Conservation (phyloP, 2,329 filamentous ascomycete genomes). For the Arthroderma sp. region DNA sequence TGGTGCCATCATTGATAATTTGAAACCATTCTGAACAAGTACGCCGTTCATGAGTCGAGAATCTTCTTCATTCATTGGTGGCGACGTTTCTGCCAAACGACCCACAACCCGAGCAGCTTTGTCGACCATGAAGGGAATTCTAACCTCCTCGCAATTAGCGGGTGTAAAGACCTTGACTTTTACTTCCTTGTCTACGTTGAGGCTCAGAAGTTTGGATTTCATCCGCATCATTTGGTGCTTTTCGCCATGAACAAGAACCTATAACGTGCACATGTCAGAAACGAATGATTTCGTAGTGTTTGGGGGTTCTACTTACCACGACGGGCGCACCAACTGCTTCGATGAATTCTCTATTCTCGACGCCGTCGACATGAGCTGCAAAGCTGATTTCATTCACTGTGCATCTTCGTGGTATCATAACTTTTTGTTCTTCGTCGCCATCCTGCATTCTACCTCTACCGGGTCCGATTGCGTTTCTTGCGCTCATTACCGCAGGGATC, state of each 20-base stretch:
- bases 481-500: slow-evolving; percentile 85
- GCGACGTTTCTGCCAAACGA: slow-evolving; percentile 70
- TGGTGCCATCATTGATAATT: slow-evolving; percentile 90
- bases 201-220: slow-evolving; percentile 85
- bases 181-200: slow-evolving; percentile 65
- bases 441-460: slow-evolving; percentile 49
- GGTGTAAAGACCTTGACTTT: slow-evolving; percentile 91
- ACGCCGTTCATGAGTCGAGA: slow-evolving; percentile 68
- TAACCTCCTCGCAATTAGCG: slow-evolving; percentile 85
- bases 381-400: slow-evolving; percentile 92
- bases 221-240: slow-evolving; percentile 97
- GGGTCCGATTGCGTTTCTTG: slow-evolving; percentile 40
- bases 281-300: too few species aligned
- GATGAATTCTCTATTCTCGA: slow-evolving; percentile 92
- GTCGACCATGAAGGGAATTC: slow-evolving; percentile 89
- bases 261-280: neutral
- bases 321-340: slow-evolving; percentile 86
- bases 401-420: slow-evolving; percentile 83
- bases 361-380: slow-evolving; percentile 89
- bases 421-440: slow-evolving; percentile 60
- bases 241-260: slow-evolving; percentile 95
- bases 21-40: slow-evolving; percentile 93
- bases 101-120: slow-evolving; percentile 95
- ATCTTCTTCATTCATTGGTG: slow-evolving; percentile 41
- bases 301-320: slow-evolving; percentile 51